These are phyloP conservation scores for Eucalyptus curtisii DNA, from an alignment of 345 rosid genomes.

Conservation along the genomic window DNA sequence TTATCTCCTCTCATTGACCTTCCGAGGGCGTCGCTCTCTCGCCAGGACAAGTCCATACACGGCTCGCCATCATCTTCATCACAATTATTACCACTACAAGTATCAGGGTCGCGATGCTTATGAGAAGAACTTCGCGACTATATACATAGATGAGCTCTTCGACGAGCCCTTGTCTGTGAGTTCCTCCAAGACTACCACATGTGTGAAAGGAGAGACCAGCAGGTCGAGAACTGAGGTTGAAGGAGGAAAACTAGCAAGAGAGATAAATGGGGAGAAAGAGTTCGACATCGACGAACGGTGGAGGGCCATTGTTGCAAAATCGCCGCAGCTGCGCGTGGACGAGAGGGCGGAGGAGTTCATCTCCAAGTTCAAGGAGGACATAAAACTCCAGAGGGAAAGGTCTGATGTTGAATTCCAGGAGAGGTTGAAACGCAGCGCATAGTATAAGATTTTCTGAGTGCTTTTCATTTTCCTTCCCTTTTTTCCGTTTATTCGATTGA, in stretches of 20 bases:
- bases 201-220: constrained; percentile 11
- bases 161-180: not conserved
- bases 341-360: constrained; percentile 90
- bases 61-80: not conserved
- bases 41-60: not conserved
- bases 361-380: constrained; percentile 43
- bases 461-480: not conserved
- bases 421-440: constrained; percentile 51
- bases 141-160: constrained; percentile 40
- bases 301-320: constrained; percentile 59
- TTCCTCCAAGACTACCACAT: not conserved
- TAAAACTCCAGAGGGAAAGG: constrained; percentile 52
- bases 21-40: constrained; percentile 20
- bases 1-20: constrained; percentile 21
- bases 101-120: constrained; percentile 9
- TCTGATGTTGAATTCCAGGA: constrained; percentile 55
- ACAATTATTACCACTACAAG: not conserved
- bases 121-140: constrained; percentile 8
- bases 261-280: not conserved
- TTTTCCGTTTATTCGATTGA: not conserved
- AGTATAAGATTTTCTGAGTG: not conserved
- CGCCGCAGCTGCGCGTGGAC: constrained; percentile 73
- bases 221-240: not conserved
- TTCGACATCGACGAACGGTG: constrained; percentile 64
- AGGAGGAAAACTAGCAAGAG: not conserved